These are phyloP conservation scores for Pouteria glomerata DNA, from an alignment of 148 eudicot species.

Conservation along the genomic window DNA sequence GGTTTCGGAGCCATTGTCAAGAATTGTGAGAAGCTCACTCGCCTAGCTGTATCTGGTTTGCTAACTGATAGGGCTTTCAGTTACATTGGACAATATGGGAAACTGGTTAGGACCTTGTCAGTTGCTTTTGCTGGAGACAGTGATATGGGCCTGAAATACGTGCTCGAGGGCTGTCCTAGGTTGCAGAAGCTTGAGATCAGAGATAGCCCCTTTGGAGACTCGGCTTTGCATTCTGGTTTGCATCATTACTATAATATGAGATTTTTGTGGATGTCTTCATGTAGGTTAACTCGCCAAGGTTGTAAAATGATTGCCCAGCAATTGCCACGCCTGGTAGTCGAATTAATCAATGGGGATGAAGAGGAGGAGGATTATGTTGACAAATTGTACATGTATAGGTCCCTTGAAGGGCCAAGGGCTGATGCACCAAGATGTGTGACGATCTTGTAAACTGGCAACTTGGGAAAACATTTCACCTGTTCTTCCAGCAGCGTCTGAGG, in stretches of 20 bases:
- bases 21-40: slow-evolving; percentile 83
- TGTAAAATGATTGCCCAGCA: slow-evolving; percentile 47
- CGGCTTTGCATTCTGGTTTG: slow-evolving; percentile 55
- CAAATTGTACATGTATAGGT: slow-evolving; percentile 66
- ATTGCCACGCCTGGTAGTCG: slow-evolving; percentile 59
- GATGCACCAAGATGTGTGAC: slow-evolving; percentile 58
- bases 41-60: slow-evolving; percentile 73
- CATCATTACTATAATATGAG: slow-evolving; percentile 77
- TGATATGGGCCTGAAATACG: slow-evolving; percentile 65
- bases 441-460: slow-evolving; percentile 29
- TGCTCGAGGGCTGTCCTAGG: slow-evolving; percentile 69
- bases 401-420: slow-evolving; percentile 65
- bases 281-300: slow-evolving; percentile 55
- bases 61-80: slow-evolving; percentile 65
- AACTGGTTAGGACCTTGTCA: slow-evolving; percentile 65
- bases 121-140: slow-evolving; percentile 85
- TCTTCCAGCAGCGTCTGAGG: background rate
- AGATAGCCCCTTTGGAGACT: slow-evolving; percentile 80
- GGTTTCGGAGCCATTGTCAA: slow-evolving; percentile 91
- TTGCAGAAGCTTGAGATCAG: slow-evolving; percentile 83
- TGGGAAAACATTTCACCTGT: slow-evolving; percentile 7
- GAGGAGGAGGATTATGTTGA: slow-evolving; percentile 41
- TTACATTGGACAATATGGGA: slow-evolving; percentile 68
- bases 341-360: slow-evolving; percentile 43
- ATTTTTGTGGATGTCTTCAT: slow-evolving; percentile 77